Base-by-base conservation (phyloP, 140 eudicot species). In the Anethum foeniculum region DNA sequence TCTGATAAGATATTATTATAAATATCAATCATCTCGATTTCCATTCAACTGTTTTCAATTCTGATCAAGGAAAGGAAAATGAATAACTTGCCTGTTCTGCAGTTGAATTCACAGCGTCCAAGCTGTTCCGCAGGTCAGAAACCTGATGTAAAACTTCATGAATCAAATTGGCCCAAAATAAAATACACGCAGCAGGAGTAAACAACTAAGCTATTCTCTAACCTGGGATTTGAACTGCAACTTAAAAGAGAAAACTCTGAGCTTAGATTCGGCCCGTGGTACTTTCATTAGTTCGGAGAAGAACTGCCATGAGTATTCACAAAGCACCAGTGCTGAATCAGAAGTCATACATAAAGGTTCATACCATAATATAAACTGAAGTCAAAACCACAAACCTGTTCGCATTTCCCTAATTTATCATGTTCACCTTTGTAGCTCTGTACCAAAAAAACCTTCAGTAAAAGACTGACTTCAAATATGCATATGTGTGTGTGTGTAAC, bases 41-140 rank as follows among this genome's bases (percentile, higher is more conserved):
- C 48, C 78, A 78, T 27, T 43, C 7, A 56, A 71, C 77, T 65
- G 39, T 44, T 58, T 39, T 38, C 34, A 39, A 21, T 79, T 44
- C 77, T 30, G 82, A 77, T 71, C 36, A 49, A 86, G 75, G 16
- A 32, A 67, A 30, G 23, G 11, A 3, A 67, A 8, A 7, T 10
- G 46, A 2, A 58, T 19, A 32, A 77, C 89, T 81, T 89, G 85
- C 96, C 96, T 94, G 92, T 82, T 89, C 93, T 78, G 91, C 89
- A 62, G 91, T 87, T 64, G 90, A 90, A 80, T 86, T 89, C 81
- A 94, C 88, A 39, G 83, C 84, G 75, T 86, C 89, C 72, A 94
- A 86, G 81, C 81, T 88, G 54, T 82, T 85, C 85, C 93, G 84
- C 67, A 94, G 88, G 64, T 94, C 98, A 76, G 97, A 89, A 81